These are phyloP conservation scores for Pleodorina starrii DNA, from an alignment of 139 green algal genomes.

Conservation along the genomic window DNA sequence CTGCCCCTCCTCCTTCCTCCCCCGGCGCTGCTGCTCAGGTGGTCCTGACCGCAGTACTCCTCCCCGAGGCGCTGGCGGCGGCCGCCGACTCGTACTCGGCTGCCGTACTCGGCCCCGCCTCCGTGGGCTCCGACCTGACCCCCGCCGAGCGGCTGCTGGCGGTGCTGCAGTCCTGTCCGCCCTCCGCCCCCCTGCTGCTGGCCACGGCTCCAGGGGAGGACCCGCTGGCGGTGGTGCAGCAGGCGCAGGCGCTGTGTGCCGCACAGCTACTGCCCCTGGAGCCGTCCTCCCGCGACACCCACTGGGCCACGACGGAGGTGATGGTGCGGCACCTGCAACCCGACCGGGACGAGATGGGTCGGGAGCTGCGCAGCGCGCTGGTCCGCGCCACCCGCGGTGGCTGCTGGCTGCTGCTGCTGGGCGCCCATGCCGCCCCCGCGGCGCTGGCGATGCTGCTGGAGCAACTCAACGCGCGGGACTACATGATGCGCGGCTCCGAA, in stretches of 20 bases:
- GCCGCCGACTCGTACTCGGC: slow-evolving; percentile 27
- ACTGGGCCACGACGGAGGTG: slow-evolving; percentile 15
- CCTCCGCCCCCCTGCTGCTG: slow-evolving; percentile 38
- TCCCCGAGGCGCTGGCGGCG: slow-evolving; percentile 10
- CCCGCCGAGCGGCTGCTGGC: slow-evolving; percentile 51
- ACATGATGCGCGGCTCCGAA: slow-evolving; percentile 35
- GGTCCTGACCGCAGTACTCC: slow-evolving; percentile 14
- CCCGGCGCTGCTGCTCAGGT: not conserved
- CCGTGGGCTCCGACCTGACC: slow-evolving; percentile 1
- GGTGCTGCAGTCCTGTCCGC: slow-evolving; percentile 25
- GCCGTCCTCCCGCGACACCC: slow-evolving; percentile 11
- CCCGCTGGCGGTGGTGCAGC: slow-evolving; percentile 31
- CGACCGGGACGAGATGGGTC: not conserved
- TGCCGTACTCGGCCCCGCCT: slow-evolving; percentile 23
- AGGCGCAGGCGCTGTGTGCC: slow-evolving; percentile 31
- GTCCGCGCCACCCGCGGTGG: slow-evolving; percentile 12
- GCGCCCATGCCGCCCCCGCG: slow-evolving; percentile 11
- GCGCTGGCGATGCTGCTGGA: slow-evolving; percentile 43
- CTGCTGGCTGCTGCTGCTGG: slow-evolving; percentile 51
- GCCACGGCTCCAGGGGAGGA: slow-evolving; percentile 22
- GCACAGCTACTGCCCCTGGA: slow-evolving; percentile 22
- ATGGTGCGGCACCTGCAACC: slow-evolving; percentile 33
- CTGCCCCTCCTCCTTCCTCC: not conserved
- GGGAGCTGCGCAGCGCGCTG: slow-evolving; percentile 13
- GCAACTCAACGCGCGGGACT: slow-evolving; percentile 36